A percentile compares a stretch with the other conserved stretches of the same genome.
Conservation (phyloP, 495 filamentous ascomycete genomes). For the Parathielavia hyrcaniae region DNA sequence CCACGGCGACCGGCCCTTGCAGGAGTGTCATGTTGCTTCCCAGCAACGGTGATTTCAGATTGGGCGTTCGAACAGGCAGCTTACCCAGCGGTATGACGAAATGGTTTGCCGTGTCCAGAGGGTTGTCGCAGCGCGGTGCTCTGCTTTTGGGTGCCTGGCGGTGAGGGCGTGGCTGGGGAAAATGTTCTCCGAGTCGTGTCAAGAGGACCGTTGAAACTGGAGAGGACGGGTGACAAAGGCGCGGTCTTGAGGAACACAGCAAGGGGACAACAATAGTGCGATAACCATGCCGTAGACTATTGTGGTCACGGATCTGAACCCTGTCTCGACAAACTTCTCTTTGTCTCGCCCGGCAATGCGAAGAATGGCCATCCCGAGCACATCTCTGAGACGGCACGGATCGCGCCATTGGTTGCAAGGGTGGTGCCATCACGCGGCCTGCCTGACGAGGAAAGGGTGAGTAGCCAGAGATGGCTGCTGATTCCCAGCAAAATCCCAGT, state of each 20-base stretch:
- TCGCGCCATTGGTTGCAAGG: constrained; percentile 33
- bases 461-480: neutral
- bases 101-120: too few species aligned
- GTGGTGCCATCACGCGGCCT: constrained; percentile 29
- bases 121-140: too few species aligned
- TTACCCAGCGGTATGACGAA: neutral
- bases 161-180: too few species aligned
- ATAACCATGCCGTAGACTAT: constrained; percentile 1
- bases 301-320: constrained; percentile 22
- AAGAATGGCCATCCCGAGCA: constrained; percentile 1
- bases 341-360: neutral
- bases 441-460: neutral
- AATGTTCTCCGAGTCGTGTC: too few species aligned
- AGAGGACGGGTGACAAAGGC: too few species aligned
- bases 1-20: constrained; percentile 16
- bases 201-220: too few species aligned
- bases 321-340: neutral
- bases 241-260: constrained; percentile 6
- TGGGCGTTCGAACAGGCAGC: too few species aligned
- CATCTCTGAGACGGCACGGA: constrained; percentile 20
- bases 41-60: neutral
- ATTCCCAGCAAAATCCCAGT: neutral
- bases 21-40: constrained; percentile 18
- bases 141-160: too few species aligned
- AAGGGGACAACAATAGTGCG: constrained; percentile 12